Conservation (phyloP, 2,329 filamentous ascomycete species). For the Diaporthe sp. region DNA sequence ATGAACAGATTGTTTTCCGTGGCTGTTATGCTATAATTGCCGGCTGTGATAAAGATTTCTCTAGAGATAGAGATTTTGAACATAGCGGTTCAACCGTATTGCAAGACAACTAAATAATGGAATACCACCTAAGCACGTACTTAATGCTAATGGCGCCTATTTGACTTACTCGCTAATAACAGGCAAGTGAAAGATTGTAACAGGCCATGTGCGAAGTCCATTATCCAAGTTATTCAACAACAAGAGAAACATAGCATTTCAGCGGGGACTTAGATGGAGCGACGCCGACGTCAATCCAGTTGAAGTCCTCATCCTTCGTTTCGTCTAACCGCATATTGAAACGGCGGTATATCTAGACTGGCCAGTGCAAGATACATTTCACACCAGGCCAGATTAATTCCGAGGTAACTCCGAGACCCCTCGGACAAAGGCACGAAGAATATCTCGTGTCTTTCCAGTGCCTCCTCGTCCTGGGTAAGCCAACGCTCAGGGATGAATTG, state of each 20-base stretch:
- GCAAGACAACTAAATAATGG: no score
- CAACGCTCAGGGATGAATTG: no score
- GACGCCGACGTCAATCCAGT: constrained; percentile 5
- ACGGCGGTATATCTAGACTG: neutral
- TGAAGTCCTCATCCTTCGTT: neutral
- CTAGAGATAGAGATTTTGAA: no score
- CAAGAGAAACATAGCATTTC: neutral
- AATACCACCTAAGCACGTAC: no score
- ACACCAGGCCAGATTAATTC: neutral
- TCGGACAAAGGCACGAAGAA: neutral
- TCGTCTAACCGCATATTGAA: neutral
- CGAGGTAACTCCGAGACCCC: neutral
- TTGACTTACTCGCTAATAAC: no score
- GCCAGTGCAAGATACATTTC: neutral
- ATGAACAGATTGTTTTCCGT: no score
- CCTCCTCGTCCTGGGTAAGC: neutral
- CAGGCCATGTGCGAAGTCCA: no score
- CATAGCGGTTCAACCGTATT: no score
- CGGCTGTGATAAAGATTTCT: no score
- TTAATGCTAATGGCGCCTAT: no score
- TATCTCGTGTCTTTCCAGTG: neutral
- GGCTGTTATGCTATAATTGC: no score
- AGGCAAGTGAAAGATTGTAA: no score
- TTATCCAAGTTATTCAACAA: neutral
- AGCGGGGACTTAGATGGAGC: neutral